Evolutionary conservation across 768 basidiomycete genomes (phyloP), one percentile per base, ranked within the genome.

Genomic region (Punctularia strigosozonata): DNA sequence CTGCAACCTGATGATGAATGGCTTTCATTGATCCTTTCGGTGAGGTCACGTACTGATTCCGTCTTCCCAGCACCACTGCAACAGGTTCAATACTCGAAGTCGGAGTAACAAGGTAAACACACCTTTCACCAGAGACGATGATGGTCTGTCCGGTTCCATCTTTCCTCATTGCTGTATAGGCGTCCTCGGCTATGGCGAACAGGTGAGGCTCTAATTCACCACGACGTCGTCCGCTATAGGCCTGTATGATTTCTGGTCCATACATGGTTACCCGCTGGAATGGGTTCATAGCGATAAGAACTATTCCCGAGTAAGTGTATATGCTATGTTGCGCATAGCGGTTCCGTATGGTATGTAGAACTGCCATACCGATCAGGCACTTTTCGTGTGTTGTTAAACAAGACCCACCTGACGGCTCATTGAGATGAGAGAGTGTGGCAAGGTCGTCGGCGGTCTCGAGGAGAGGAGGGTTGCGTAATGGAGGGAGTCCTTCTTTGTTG

Each of bases 171-270:
- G 88, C 87, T 10, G 91, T 92, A 57, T 98, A 89, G 44, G 95
- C 95, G 66, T 98, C 95, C 61, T 99, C 95, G 7, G 95, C 95
- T 49, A 99, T 99, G 17, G 95, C 95, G 60, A 98, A 99, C 46
- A 99, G 59, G 65, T 99, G 95, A 2, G 95, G 95, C 53, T 98
- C 95, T 25, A 98, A 69, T 43, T 98, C 95, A 28, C 94, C 94
- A 58, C 91, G 80, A 53, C 77, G 77, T 38, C 89, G 67, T 39
- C 89, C 91, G 45, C 82, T 84, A 58, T 99, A 99, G 12, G 91
- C 90, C 61, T 98, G 92, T 15, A 99, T 94, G 54, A 95, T 87
- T 56, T 95, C 90, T 17, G 89, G 87, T 5, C 88, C 89, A 68
- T 99, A 99, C 43, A 98, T 80, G 19, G 90, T 87, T 53, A 99